phyloP scores from a whole-genome alignment of 1,284 basidiomycete species.

The Irpex rosettiformis region DNA sequence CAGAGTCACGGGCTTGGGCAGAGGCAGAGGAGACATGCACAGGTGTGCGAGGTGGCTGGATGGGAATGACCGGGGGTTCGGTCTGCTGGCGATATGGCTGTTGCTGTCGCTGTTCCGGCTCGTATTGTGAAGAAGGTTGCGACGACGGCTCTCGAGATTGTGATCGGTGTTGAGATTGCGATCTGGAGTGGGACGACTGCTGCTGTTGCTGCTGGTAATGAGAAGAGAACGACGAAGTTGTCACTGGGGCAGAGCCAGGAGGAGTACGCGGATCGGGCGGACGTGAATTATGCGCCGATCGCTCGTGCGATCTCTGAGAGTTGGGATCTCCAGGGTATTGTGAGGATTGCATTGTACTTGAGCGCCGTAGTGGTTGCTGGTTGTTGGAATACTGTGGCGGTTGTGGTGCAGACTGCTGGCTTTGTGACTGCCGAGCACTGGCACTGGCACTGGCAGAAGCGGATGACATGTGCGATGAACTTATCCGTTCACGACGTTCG shows the following conservation, averaged over 20 bases:
- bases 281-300: not conserved
- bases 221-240: slow-evolving; percentile 18
- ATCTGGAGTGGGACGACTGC: slow-evolving; percentile 13
- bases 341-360: not conserved
- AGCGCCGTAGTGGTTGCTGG: slow-evolving; percentile 6
- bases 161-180: slow-evolving; percentile 14
- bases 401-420: not conserved
- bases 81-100: slow-evolving; percentile 7
- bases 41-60: slow-evolving; percentile 1
- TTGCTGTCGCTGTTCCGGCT: not conserved
- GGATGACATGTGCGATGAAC: slow-evolving; percentile 1
- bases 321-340: slow-evolving; percentile 2
- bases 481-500: not conserved
- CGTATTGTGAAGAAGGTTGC: slow-evolving; percentile 10
- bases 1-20: slow-evolving; percentile 7
- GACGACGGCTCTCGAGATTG: slow-evolving; percentile 11
- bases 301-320: slow-evolving; percentile 6
- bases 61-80: not conserved
- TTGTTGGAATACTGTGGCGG: not conserved
- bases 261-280: not conserved
- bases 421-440: not conserved
- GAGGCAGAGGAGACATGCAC: slow-evolving; percentile 11
- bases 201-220: slow-evolving; percentile 14
- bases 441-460: not conserved
- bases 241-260: slow-evolving; percentile 15